Base-by-base conservation (phyloP, 345 rosid species). In the Erodium maritimum region DNA sequence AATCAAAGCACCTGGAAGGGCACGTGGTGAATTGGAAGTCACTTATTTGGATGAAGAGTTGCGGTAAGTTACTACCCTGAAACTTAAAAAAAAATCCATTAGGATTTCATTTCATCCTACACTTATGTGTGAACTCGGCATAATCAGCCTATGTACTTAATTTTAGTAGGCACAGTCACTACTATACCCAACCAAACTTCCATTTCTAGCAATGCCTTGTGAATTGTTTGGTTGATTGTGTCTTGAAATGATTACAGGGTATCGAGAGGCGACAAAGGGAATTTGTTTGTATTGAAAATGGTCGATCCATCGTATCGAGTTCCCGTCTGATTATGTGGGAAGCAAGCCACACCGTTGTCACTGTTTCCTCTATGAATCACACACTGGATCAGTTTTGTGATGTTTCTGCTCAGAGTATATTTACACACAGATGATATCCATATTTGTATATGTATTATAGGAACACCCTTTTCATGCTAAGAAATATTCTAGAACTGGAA, bases 201-300 rank as follows among this genome's bases (percentile, higher is more conserved):
- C 34, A 29, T 29, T 3, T 29, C 5, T 3, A 29, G 34, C 34
- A 3, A 29, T 3, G 34, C 5, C 34, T 29, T 29, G 34, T 29
- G 48, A 42, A 9, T 42, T 42, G 48, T 29, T 42, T 10, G 48
- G 17, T 14, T 42, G 48, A 42, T 42, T 4, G 8, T 42, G 14
- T 42, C 1, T 23, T 25, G n/a, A 2, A 19, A 17, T 37, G 22
- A 23, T n/a, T 52, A 64, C 85, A 91, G 98, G 70, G 23, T 88
- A 64, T 86, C 96, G 37, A 84, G 96, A 61, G 98, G 98, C 24
- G 96, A 88, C 72, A 81, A 79, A 62, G 98, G 96, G 7, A 91
- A 88, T 67, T 68, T 91, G 78, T 91, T 91, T 75, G 33, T 91
- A 75, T 65, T 91, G 80, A 91, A 84, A 82, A 91, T 88, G 96